A percentile compares a stretch with the other conserved stretches of the same genome.
phyloP scores from a whole-genome alignment of 352 stramenopile genomes.

The Phytophthora nicotianae region DNA sequence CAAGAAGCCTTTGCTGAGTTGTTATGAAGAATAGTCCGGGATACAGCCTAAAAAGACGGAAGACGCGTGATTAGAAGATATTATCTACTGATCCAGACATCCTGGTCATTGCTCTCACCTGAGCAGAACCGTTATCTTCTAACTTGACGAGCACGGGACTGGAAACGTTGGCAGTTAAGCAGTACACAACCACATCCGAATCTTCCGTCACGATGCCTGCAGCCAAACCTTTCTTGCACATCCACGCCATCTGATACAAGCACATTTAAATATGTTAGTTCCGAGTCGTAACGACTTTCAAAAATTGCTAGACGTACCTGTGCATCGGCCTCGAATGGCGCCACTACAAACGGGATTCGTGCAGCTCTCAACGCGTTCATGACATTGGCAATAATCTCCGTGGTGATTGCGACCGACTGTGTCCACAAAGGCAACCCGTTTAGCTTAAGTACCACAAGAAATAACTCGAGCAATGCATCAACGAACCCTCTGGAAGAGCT shows the following conservation, averaged over 20 bases:
- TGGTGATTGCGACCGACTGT: constrained; percentile 71
- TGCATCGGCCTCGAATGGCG: constrained; percentile 76
- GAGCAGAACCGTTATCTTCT: constrained; percentile 62
- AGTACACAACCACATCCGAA: constrained; percentile 83
- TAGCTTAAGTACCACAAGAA: not conserved
- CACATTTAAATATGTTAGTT: not conserved
- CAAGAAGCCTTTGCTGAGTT: constrained; percentile 42
- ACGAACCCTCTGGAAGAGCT: constrained; percentile 59
- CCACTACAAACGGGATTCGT: constrained; percentile 65
- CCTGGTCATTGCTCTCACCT: constrained; percentile 29
- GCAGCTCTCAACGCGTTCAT: constrained; percentile 55
- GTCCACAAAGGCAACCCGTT: constrained; percentile 1
- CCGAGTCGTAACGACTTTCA: not conserved
- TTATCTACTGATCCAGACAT: not conserved
- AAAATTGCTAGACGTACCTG: constrained; percentile 31
- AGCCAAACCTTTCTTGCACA: constrained; percentile 65
- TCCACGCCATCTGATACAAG: constrained; percentile 68
- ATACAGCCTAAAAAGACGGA: constrained; percentile 46
- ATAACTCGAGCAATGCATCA: not conserved
- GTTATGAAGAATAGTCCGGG: constrained; percentile 55
- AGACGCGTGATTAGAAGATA: not conserved
- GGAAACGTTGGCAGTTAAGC: constrained; percentile 54
- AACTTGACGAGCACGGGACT: constrained; percentile 73
- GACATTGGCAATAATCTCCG: constrained; percentile 60
- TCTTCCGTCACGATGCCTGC: constrained; percentile 82